Evolutionary conservation across 352 stramenopile genomes (phyloP).

Genomic region (Globisporangium irregulare): DNA sequence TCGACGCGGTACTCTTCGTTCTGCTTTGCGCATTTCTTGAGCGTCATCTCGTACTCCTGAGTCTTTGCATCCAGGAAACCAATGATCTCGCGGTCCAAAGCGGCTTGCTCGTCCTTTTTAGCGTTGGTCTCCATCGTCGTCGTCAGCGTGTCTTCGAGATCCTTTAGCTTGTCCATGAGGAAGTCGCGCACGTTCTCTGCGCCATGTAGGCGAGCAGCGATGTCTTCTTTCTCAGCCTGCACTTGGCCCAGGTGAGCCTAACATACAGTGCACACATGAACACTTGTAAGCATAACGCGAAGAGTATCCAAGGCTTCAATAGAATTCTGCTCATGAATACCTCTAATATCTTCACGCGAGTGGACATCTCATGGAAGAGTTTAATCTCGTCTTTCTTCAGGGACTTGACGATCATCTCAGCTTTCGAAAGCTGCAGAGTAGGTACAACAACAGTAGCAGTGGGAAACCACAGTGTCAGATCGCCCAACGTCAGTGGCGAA

Average conservation of each 20-base stretch:
- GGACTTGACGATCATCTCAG: slow-evolving; percentile 74
- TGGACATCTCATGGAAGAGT: slow-evolving; percentile 82
- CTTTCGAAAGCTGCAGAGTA: slow-evolving; percentile 53
- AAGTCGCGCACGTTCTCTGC: slow-evolving; percentile 82
- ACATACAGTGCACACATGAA: neutral
- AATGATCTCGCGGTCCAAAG: slow-evolving; percentile 80
- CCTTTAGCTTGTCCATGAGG: slow-evolving; percentile 82
- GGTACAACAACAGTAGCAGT: neutral
- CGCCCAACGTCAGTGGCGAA: neutral
- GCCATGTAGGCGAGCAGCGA: slow-evolving; percentile 61
- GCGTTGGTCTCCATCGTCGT: slow-evolving; percentile 44
- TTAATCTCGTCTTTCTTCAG: slow-evolving; percentile 85
- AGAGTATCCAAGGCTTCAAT: neutral
- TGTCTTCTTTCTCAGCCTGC: slow-evolving; percentile 78
- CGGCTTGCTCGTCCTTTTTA: slow-evolving; percentile 68
- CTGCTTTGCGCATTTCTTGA: slow-evolving; percentile 53
- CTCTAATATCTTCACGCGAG: slow-evolving; percentile 68
- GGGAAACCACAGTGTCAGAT: neutral
- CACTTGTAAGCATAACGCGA: neutral
- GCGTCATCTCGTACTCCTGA: slow-evolving; percentile 65
- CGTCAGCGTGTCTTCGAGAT: slow-evolving; percentile 63
- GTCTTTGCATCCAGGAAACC: slow-evolving; percentile 77
- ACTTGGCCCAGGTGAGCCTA: slow-evolving; percentile 59
- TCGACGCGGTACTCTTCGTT: slow-evolving; percentile 50
- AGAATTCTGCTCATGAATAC: slow-evolving; percentile 17